A percentile compares a stretch with the other conserved stretches of the same genome.
Conservation (phyloP, 352 stramenopile genomes). For the Saprolegnia parasitica region DNA sequence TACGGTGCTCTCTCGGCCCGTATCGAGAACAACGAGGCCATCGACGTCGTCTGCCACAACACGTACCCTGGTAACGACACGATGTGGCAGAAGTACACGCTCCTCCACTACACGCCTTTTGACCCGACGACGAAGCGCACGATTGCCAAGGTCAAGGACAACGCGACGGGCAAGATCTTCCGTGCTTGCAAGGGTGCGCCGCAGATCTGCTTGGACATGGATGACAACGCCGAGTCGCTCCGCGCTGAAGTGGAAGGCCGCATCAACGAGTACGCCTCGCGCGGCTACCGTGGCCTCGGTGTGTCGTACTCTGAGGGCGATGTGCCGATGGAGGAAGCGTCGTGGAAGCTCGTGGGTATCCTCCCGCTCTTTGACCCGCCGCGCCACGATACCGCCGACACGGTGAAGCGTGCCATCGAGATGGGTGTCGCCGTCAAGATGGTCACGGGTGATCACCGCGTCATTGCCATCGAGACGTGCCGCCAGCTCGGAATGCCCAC, state of each 20-base stretch:
- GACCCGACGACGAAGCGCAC: slow-evolving; percentile 72
- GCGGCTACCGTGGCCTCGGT: slow-evolving; percentile 40
- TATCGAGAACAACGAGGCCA: slow-evolving; percentile 28
- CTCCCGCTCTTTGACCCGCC: slow-evolving; percentile 92
- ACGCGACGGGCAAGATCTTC: slow-evolving; percentile 30
- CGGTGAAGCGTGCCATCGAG: slow-evolving; percentile 70
- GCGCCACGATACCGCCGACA: slow-evolving; percentile 57
- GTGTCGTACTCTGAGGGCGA: slow-evolving; percentile 12
- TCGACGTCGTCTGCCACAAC: slow-evolving; percentile 27
- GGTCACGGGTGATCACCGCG: slow-evolving; percentile 87
- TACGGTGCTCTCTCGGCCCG: slow-evolving; percentile 26
- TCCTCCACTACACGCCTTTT: slow-evolving; percentile 57
- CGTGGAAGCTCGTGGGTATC: slow-evolving; percentile 87
- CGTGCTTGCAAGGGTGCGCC: slow-evolving; percentile 90
- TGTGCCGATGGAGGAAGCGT: slow-evolving; percentile 35
- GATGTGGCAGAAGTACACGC: slow-evolving; percentile 51
- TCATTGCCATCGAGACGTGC: slow-evolving; percentile 84
- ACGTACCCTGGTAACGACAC: slow-evolving; percentile 51
- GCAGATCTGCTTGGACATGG: slow-evolving; percentile 87
- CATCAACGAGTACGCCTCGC: slow-evolving; percentile 77
- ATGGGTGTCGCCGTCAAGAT: slow-evolving; percentile 90
- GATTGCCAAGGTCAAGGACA: slow-evolving; percentile 39
- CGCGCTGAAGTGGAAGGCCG: slow-evolving; percentile 62
- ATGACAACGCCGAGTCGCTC: slow-evolving; percentile 53
- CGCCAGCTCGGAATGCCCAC: slow-evolving; percentile 69